Base-by-base conservation (phyloP, 768 basidiomycete genomes). In the Podaxis pistillaris region DNA sequence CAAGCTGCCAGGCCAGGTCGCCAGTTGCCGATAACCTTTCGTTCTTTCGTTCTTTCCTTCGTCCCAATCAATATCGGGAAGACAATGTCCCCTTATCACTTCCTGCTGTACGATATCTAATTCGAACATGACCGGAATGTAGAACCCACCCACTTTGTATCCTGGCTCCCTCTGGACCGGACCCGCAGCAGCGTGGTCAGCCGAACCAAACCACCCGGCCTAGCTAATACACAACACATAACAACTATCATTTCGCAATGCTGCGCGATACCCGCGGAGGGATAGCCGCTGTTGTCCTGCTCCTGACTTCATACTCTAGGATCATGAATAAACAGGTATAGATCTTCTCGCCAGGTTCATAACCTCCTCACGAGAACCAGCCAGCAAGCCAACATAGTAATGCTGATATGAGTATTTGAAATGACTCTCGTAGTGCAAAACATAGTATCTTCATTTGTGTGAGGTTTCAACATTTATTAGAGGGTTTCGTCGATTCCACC, bases 181-280 rank as follows among this genome's bases (percentile, higher is more conserved):
- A n/a, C 33, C 33, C 57, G 57, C 57, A 58, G 57, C 28, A 38
- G n/a, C 17, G 3, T 12, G 30, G 6, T 33, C 24, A 36, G 2
- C 15, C 30, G 57, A 58, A 58, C 57, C 57, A 58, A 58, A 58
- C 57, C 57, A 58, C 28, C n/a, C 24, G 19, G 36, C 19, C 6
- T 33, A 53, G 26, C 30, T n/a, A 53, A 26, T 30, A 7, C 30
- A 4, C 15, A 6, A 44, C 41, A 13, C 41, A 15, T n/a, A 44
- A 41, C 40, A 13, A 24, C 36, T 24, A 13, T 30, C 54, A 46
- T 58, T 9, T 58, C 33, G 37, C 44, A 50, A 46, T 46, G 46
- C 47, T 58, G 49, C 47, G 44, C 41, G 44, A 58, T 46, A 49
- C 44, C 46, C 57, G 57, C 57, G 57, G 46, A 58, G 46, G 38